Evolutionary conservation across 805 yeast species (phyloP).

Genomic region (Metschnikowia matae): DNA sequence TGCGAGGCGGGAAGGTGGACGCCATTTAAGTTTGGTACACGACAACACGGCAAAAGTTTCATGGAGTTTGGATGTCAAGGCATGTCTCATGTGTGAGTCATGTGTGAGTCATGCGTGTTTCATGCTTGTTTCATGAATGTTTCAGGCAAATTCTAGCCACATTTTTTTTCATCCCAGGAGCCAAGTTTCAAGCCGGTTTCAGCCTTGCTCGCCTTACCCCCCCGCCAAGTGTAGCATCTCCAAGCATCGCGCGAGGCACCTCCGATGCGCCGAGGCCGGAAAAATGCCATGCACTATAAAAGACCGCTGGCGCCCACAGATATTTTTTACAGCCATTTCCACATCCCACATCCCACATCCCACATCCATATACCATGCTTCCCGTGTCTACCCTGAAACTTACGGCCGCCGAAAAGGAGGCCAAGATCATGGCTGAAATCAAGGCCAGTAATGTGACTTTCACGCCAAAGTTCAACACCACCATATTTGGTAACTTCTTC

Average conservation of each 20-base stretch:
- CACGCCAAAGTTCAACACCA: conserved; percentile 39
- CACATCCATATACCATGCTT: conserved; percentile 5
- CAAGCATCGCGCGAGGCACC: neutral
- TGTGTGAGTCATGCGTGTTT: too few species aligned
- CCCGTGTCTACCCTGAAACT: conserved; percentile 8
- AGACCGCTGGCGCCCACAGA: neutral
- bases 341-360: neutral
- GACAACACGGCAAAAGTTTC: neutral
- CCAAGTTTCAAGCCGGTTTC: neutral
- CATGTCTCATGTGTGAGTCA: too few species aligned
- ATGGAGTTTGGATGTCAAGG: too few species aligned
- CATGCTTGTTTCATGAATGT: neutral
- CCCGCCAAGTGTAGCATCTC: neutral
- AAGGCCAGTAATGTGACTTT: conserved; percentile 29
- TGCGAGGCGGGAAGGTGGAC: neutral
- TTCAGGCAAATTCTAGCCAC: neutral
- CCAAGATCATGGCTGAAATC: conserved; percentile 42
- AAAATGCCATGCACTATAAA: neutral
- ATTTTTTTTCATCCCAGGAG: too few species aligned
- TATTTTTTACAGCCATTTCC: neutral
- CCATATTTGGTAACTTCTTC: conserved; percentile 40
- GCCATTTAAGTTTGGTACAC: neutral
- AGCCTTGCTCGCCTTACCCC: neutral
- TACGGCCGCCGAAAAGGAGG: conserved; percentile 42
- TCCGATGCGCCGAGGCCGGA: conserved; percentile 2